Percentiles rank a stretch among this genome's conserved stretches.
Conservation (phyloP, 2,329 filamentous ascomycete genomes). For the Hypoxylon sp. region DNA sequence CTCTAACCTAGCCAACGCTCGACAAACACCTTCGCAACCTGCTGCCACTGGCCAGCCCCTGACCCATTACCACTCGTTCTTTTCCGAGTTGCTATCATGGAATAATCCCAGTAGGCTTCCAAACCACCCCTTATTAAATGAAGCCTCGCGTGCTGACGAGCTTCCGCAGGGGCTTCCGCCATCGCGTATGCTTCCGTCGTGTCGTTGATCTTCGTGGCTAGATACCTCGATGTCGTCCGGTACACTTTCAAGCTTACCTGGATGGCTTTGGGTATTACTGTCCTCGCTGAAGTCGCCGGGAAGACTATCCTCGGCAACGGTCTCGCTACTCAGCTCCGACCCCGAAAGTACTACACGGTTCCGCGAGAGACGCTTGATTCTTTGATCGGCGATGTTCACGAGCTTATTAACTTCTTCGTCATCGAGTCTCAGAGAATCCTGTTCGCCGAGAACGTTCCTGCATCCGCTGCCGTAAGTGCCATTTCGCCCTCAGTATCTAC, state of each 20-base stretch:
- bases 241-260: slow-evolving; percentile 74
- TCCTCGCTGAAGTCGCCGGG: slow-evolving; percentile 70
- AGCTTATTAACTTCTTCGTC: slow-evolving; percentile 78
- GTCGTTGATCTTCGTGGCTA: slow-evolving; percentile 69
- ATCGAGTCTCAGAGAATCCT: slow-evolving; percentile 76
- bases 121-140: background rate
- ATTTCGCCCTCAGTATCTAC: background rate
- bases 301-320: slow-evolving; percentile 72
- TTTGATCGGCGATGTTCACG: slow-evolving; percentile 72
- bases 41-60: slow-evolving; percentile 72
- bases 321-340: slow-evolving; percentile 73
- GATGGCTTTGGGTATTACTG: slow-evolving; percentile 69
- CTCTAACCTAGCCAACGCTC: slow-evolving; percentile 68
- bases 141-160: slow-evolving; percentile 43
- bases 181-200: slow-evolving; percentile 72
- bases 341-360: slow-evolving; percentile 75
- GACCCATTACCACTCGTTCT: slow-evolving; percentile 78
- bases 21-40: slow-evolving; percentile 64
- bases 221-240: slow-evolving; percentile 75
- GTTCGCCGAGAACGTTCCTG: slow-evolving; percentile 74
- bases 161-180: slow-evolving; percentile 67
- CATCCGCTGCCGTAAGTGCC: slow-evolving; percentile 68
- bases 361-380: slow-evolving; percentile 71
- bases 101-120: slow-evolving; percentile 70
- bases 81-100: slow-evolving; percentile 76